phyloP scores from a whole-genome alignment of 306 rosid genomes.

The Gleditsia sinensis region DNA sequence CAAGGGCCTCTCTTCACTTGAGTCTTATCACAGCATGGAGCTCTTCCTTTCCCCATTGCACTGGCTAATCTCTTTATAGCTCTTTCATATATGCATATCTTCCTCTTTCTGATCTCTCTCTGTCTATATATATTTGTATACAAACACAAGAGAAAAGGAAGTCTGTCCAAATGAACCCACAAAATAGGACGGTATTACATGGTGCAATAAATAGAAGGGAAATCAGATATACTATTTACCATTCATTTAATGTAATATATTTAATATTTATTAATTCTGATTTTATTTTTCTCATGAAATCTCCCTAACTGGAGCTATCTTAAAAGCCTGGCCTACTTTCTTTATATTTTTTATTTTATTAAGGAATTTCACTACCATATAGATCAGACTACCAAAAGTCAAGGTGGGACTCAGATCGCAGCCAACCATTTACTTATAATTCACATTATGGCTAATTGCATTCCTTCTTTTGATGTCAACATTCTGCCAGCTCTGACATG shows the following conservation, averaged over 20 bases:
- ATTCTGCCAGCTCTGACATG: background rate
- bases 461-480: constrained; percentile 32
- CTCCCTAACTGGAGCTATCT: background rate
- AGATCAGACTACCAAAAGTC: background rate
- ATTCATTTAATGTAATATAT: constrained; percentile 5
- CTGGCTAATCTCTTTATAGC: background rate
- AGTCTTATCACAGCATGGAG: constrained; percentile 91
- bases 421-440: constrained; percentile 25
- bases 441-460: constrained; percentile 18
- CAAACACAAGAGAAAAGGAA: constrained; percentile 12
- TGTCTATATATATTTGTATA: background rate
- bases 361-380: background rate
- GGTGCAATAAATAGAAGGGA: constrained; percentile 53
- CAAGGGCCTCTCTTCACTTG: constrained; percentile 98
- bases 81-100: constrained; percentile 1
- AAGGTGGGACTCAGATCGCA: background rate
- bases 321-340: background rate
- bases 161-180: constrained; percentile 35
- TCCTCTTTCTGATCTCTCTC: constrained; percentile 9
- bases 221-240: constrained; percentile 37
- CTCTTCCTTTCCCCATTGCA: constrained; percentile 89
- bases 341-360: background rate
- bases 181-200: constrained; percentile 22
- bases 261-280: background rate
- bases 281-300: constrained; percentile 1